phyloP scores from a whole-genome alignment of 768 basidiomycete genomes.

The Tylopilus vinaceipallidus region DNA sequence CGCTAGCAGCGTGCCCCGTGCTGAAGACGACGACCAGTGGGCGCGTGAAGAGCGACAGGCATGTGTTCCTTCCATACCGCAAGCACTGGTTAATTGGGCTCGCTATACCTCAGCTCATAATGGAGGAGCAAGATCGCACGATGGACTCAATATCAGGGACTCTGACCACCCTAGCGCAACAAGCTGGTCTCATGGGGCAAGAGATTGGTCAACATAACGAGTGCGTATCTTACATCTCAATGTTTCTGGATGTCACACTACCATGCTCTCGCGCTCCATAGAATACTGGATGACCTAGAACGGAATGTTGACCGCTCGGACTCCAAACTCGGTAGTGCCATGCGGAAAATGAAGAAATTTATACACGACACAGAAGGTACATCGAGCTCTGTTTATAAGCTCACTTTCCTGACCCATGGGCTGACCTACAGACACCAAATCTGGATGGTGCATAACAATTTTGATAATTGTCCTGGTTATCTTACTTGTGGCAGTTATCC shows the following conservation, averaged over 20 bases:
- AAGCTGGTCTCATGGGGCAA: conserved; percentile 92
- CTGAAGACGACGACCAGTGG: conserved; percentile 73
- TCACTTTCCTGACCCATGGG: not conserved
- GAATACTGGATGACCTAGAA: conserved; percentile 80
- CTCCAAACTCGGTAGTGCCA: conserved; percentile 60
- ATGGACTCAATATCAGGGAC: conserved; percentile 88
- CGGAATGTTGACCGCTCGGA: conserved; percentile 69
- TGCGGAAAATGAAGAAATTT: conserved; percentile 73
- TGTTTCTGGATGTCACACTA: not conserved
- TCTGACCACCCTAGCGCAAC: conserved; percentile 77
- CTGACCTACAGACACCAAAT: conserved; percentile 63
- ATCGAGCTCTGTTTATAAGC: not conserved
- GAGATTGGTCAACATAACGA: conserved; percentile 92
- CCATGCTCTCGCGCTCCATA: conserved; percentile 29
- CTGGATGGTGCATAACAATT: conserved; percentile 87
- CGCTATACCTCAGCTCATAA: conserved; percentile 59
- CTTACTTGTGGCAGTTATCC: conserved; percentile 76
- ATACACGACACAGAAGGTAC: conserved; percentile 80
- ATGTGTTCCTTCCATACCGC: conserved; percentile 7
- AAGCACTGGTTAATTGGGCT: not conserved
- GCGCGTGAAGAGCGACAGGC: conserved; percentile 86
- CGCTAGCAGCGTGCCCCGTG: conserved; percentile 16
- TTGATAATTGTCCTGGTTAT: conserved; percentile 77
- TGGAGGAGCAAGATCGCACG: conserved; percentile 85
- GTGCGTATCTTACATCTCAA: conserved; percentile 44